phyloP scores from a whole-genome alignment of 179 eudicot genomes.

The Nepenthes alata region DNA sequence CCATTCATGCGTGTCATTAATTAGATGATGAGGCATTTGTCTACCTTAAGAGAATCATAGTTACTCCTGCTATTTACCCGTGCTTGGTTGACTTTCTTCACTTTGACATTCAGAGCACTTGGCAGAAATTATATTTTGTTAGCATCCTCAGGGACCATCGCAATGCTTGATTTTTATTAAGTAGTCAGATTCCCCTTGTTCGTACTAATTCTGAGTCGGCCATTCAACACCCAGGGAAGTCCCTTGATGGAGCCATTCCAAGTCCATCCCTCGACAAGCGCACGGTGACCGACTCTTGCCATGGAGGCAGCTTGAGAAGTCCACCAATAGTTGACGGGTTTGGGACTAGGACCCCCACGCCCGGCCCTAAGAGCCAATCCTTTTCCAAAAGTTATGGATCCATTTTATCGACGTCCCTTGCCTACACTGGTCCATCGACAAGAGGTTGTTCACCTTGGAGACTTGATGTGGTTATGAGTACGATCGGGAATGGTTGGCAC shows the following conservation, averaged over 20 bases:
- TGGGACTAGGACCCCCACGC: not conserved
- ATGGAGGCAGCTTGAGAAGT: constrained; percentile 4
- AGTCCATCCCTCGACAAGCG: not conserved
- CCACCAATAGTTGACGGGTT: not conserved
- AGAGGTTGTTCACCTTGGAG: not conserved
- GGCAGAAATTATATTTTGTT: not conserved
- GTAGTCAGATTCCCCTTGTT: too few species aligned
- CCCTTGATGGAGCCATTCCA: not conserved
- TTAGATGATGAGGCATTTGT: constrained; percentile 71
- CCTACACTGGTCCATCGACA: not conserved
- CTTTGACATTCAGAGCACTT: too few species aligned
- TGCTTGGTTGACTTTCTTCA: constrained; percentile 73
- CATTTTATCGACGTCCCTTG: not conserved
- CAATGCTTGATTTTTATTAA: too few species aligned
- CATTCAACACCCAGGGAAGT: not conserved
- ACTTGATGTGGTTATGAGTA: not conserved
- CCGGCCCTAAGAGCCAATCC: constrained; percentile 6
- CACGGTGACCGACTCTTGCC: not conserved
- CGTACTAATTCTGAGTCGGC: too few species aligned
- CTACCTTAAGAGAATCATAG: constrained; percentile 90
- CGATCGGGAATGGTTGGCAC: not conserved
- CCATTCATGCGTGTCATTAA: constrained; percentile 14
- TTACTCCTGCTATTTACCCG: constrained; percentile 82
- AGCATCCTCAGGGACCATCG: not conserved
- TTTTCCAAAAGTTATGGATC: constrained; percentile 1